These are phyloP conservation scores for Leucosporidium yakuticum DNA, from an alignment of 768 basidiomycete genomes.

Conservation along the genomic window DNA sequence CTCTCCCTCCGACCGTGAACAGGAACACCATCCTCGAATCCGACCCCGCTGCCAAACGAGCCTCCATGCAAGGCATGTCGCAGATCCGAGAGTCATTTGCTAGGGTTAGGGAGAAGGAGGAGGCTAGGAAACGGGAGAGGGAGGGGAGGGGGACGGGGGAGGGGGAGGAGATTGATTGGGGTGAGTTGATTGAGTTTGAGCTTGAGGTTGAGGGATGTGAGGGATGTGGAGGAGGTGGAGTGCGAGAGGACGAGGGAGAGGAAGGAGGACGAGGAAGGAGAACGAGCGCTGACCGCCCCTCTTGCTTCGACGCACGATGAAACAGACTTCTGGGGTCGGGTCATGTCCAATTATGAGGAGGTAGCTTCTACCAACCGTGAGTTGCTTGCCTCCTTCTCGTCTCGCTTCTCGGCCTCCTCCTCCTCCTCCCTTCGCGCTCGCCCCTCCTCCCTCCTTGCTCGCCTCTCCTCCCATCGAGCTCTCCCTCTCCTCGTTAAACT, in stretches of 20 bases:
- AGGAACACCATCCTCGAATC: background rate
- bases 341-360: constrained; percentile 80
- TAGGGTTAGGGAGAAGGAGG: background rate
- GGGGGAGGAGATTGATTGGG: background rate
- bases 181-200: too few relatives aligned
- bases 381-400: background rate
- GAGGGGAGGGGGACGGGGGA: background rate
- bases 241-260: background rate
- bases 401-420: background rate
- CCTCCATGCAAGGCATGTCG: background rate
- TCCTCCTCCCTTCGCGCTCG: background rate
- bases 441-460: too few relatives aligned
- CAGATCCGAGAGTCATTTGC: background rate
- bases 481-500: too few relatives aligned
- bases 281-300: background rate
- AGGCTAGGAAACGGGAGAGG: background rate
- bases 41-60: background rate
- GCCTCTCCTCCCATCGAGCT: too few relatives aligned
- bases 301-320: too few relatives aligned
- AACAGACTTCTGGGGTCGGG: constrained; percentile 82
- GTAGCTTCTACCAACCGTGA: constrained; percentile 54
- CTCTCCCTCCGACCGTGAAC: background rate
- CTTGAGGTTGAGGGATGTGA: too few relatives aligned
- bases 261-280: background rate
- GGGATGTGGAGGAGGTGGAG: too few relatives aligned